Percentiles rank a stretch among this genome's conserved stretches.
Conservation (phyloP, 2,329 filamentous ascomycete species). For the Chrysosporium keratinophilum region DNA sequence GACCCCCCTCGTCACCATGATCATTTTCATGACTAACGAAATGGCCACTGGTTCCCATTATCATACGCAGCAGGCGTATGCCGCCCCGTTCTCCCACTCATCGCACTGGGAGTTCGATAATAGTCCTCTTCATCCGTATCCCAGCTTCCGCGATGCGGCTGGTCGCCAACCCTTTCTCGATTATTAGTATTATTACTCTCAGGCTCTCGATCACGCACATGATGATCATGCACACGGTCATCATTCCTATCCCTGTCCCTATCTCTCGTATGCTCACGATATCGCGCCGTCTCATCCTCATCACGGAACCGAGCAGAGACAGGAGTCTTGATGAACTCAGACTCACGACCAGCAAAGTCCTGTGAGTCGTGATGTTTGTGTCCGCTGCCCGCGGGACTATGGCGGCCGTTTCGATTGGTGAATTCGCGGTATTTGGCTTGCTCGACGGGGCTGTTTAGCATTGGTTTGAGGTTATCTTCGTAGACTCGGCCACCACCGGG, state of each 20-base stretch:
- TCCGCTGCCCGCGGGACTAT: neutral
- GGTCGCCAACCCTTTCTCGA: conserved; percentile 19
- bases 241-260: conserved; percentile 20
- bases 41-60: neutral
- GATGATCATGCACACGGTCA: conserved; percentile 21
- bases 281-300: conserved; percentile 20
- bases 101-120: conserved; percentile 24
- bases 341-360: neutral
- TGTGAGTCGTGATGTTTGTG: neutral
- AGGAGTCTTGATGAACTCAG: conserved; percentile 26
- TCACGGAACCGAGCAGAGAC: conserved; percentile 50
- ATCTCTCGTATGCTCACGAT: conserved; percentile 1
- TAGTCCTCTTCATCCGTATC: conserved; percentile 30
- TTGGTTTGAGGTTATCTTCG: conserved; percentile 26
- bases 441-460: neutral
- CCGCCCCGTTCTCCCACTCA: conserved; percentile 15
- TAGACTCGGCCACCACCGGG: conserved; percentile 51
- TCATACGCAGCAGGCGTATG: neutral
- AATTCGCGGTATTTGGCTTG: conserved; percentile 9
- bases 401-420: neutral
- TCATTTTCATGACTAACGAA: neutral
- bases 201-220: conserved; percentile 12
- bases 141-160: conserved; percentile 23
- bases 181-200: conserved; percentile 16
- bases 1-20: neutral